Evolutionary conservation across 306 rosid genomes (phyloP), one percentile per base, ranked within the genome.

Genomic region (Oxytropis ochrocephala): DNA sequence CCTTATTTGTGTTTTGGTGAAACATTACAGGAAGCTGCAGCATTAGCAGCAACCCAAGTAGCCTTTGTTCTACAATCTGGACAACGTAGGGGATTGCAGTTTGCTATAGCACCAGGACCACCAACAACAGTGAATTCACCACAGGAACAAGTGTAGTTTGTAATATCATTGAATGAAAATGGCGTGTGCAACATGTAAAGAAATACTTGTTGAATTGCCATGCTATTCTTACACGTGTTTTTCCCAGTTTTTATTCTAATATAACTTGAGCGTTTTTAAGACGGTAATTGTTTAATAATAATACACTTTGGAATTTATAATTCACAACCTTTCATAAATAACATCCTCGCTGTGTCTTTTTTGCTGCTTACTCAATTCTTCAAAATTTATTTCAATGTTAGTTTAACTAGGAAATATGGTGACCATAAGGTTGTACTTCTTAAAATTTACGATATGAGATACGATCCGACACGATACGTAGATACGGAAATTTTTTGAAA

Each of bases 31-130:
- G 99, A 94, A 73, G 97, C 97, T 30, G 97, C 96, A 41, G 96
- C 96, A 38, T 74, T 94, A 75, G 97, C 97, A 10, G 97, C 97
- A 5, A 86, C 97, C 12, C 99, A 91, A 87, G 96, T 94, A 14
- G 99, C 99, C 11, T 87, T 91, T 67, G 91, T 94, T 52, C 80
- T 94, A 73, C 99, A 94, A 75, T 82, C 97, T 1, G 96, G 92
- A 63, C 99, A 90, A 33, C 96, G 67, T 27, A 72, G 96, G 58
- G 96, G 95, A 19, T 74, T 94, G 41, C 99, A 91, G 54, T 84
- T 94, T 18, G 89, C 97, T 1, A 75, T 91, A 74, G 91, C 96
- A 41, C 79, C 96, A 35, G 92, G 85, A 33, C 79, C 91, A 38
- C 76, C 92, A 38, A 55, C 92, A 38, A 55, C 85, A 3, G 77